Base-by-base conservation (phyloP, 305 asterid species). In the Withania somnifera region DNA sequence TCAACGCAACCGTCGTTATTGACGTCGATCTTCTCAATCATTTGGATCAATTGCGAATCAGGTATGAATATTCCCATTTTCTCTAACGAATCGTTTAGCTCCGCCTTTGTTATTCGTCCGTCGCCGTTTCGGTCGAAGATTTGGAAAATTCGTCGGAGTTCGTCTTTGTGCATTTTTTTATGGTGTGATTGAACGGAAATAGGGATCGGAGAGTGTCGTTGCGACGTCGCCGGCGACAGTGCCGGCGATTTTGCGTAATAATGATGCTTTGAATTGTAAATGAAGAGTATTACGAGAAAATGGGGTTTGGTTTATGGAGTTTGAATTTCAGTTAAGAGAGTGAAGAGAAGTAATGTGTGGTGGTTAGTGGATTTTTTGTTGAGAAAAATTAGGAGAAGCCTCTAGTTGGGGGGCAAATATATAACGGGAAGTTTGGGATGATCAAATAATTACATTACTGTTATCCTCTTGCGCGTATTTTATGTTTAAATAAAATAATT, bases 1-100 rank as follows among this genome's bases (percentile, higher is more conserved):
- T 94, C 97, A 0, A 94, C 94, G 30, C 93, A 93, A 0, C 97
- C 97, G 2, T 94, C 97, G 0, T 88, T 87, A 13, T 94, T 88
- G 2, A 81, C 84, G 54, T 94, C 98, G 47, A 92, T 90, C 60
- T 87, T 91, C 13, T 89, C 88, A 2, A 94, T 91, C 97, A 93
- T 90, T 42, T 81, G 89, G 0, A 85, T 54, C 0, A 94, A 81
- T 84, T 93, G 97, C 30, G 67, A 28, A 11, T 90, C 90, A 0
- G 97, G 90, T 42, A 94, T 93, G 87, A 84, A 84, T 77, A 93
- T 94, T 4, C 98, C 97, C 94, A 94, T 93, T 51, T 87, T 93
- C 87, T 87, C 91, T 61, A 94, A 76, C 11, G 98, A 94, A 32
- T 87, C 90, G 14, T 80, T 89, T 38, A 93, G 85, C 85, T 93